Conservation (phyloP, 257 asterid species). For the Plantago ovata region DNA sequence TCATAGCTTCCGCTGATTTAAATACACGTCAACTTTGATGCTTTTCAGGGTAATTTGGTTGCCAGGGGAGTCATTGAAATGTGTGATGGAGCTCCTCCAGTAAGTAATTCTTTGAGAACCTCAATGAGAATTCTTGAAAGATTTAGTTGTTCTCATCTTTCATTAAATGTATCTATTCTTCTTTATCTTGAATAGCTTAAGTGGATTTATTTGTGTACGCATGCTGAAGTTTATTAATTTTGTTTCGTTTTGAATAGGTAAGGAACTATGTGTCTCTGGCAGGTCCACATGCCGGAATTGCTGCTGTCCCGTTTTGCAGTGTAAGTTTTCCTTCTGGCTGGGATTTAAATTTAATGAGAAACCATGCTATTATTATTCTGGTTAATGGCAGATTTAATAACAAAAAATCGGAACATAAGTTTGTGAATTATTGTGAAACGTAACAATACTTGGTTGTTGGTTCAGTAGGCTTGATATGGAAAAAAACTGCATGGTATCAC, state of each 20-base stretch:
- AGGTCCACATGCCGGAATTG: conserved; percentile 96
- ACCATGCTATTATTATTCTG: neutral
- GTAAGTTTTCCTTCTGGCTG: conserved; percentile 40
- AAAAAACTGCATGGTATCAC: no score
- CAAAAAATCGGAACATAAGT: no score
- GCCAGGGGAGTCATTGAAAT: conserved; percentile 85
- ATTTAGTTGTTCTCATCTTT: conserved; percentile 11
- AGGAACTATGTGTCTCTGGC: conserved; percentile 76
- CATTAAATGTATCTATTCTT: neutral
- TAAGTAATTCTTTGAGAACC: conserved; percentile 35
- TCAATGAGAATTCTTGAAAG: conserved; percentile 3
- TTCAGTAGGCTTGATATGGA: no score
- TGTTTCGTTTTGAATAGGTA: conserved; percentile 47
- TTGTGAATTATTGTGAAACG: no score
- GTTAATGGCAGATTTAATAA: neutral
- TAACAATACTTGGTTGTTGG: no score
- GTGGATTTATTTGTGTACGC: neutral
- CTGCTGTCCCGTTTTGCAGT: conserved; percentile 78
- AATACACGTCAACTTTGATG: conserved; percentile 14
- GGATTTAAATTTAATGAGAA: neutral
- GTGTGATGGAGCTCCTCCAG: conserved; percentile 83
- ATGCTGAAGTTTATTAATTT: neutral
- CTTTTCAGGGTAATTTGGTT: conserved; percentile 71
- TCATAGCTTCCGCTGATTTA: neutral
- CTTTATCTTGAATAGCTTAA: neutral